Evolutionary conservation across 1,284 basidiomycete genomes (phyloP).

Genomic region (Microbotryomycetes sp.): DNA sequence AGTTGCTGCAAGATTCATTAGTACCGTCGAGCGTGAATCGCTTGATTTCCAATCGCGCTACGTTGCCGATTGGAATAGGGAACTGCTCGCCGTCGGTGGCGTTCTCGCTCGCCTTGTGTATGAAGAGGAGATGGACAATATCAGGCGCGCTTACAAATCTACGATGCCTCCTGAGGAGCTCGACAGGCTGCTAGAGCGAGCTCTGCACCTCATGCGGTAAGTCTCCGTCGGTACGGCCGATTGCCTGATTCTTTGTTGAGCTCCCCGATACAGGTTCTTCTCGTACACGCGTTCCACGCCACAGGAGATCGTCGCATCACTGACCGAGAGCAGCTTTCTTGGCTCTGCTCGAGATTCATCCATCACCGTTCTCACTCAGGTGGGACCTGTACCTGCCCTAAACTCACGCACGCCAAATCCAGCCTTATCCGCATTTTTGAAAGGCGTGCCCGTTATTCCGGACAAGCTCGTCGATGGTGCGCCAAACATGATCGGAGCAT

Average conservation of each 20-base stretch:
- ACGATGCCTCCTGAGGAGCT: slow-evolving; percentile 44
- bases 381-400: slow-evolving; percentile 62
- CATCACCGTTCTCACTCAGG: slow-evolving; percentile 71
- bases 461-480: slow-evolving; percentile 59
- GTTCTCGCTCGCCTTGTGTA: slow-evolving; percentile 76
- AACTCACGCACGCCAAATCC: slow-evolving; percentile 73
- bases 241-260: slow-evolving; percentile 6
- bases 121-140: slow-evolving; percentile 63
- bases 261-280: slow-evolving; percentile 54
- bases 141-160: slow-evolving; percentile 42
- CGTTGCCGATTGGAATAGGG: slow-evolving; percentile 64
- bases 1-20: slow-evolving; percentile 86
- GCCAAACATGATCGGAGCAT: slow-evolving; percentile 54
- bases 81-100: slow-evolving; percentile 69
- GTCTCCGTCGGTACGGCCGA: slow-evolving; percentile 9
- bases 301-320: slow-evolving; percentile 68
- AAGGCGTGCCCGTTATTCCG: slow-evolving; percentile 68
- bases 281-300: slow-evolving; percentile 81
- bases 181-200: slow-evolving; percentile 54
- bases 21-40: slow-evolving; percentile 90
- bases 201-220: slow-evolving; percentile 66
- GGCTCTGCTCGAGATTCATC: slow-evolving; percentile 47
- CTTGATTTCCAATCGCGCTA: slow-evolving; percentile 40
- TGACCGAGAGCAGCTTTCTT: slow-evolving; percentile 78
- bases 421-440: slow-evolving; percentile 68